Evolutionary conservation across 2,329 filamentous ascomycete species (phyloP).

Genomic region (Venturiaceae sp.): DNA sequence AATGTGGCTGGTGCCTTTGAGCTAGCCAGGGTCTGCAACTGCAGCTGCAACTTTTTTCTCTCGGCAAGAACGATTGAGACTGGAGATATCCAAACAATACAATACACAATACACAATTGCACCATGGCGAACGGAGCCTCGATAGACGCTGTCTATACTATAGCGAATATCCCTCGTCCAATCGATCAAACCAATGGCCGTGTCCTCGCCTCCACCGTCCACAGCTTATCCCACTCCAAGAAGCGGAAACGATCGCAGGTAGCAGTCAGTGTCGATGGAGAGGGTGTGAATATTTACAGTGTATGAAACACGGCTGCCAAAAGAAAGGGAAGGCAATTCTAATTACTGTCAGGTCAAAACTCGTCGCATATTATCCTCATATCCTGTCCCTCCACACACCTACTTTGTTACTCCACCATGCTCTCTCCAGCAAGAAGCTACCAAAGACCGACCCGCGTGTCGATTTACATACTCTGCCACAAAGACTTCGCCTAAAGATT

Average conservation of each 20-base stretch:
- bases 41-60: neutral
- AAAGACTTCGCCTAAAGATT: constrained; percentile 32
- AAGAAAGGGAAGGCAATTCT: neutral
- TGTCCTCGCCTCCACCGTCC: constrained; percentile 36
- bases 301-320: constrained; percentile 25
- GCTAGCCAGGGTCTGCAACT: too few species aligned
- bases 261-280: constrained; percentile 48
- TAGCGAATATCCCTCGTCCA: neutral
- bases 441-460: constrained; percentile 31
- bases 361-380: constrained; percentile 49
- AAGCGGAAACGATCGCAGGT: constrained; percentile 55
- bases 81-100: neutral
- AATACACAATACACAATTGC: neutral
- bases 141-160: neutral
- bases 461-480: constrained; percentile 48
- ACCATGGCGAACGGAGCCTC: neutral
- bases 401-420: constrained; percentile 47
- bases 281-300: constrained; percentile 54
- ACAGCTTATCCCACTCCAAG: constrained; percentile 43
- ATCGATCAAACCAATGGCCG: constrained; percentile 25
- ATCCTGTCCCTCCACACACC: constrained; percentile 51
- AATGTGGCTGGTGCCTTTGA: too few species aligned
- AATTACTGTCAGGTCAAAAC: constrained; percentile 42
- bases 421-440: constrained; percentile 44
- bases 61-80: neutral